These are phyloP conservation scores for Gentiana straminea DNA, from an alignment of 257 asterid genomes.

Conservation along the genomic window DNA sequence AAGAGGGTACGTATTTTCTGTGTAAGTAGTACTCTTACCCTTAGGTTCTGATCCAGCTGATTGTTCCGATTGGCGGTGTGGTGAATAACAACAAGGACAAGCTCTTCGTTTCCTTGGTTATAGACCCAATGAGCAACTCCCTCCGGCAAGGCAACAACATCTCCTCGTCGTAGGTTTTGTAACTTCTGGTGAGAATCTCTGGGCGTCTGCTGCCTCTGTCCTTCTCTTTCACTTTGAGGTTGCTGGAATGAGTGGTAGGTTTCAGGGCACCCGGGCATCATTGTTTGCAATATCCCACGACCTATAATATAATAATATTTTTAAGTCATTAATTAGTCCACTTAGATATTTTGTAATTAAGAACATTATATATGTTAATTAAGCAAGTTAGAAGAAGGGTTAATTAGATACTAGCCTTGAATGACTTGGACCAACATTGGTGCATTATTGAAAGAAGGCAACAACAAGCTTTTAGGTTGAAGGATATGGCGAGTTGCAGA, in stretches of 20 bases:
- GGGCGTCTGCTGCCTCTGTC: not conserved
- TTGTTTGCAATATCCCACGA: slow-evolving; percentile 7
- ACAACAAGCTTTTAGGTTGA: slow-evolving; percentile 7
- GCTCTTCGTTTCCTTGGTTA: slow-evolving; percentile 33
- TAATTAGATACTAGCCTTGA: slow-evolving; percentile 4
- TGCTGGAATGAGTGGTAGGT: slow-evolving; percentile 10
- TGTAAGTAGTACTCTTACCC: slow-evolving; percentile 20
- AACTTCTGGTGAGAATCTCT: slow-evolving; percentile 45
- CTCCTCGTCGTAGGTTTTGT: slow-evolving; percentile 30
- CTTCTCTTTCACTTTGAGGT: not conserved
- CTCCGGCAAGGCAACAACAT: slow-evolving; percentile 40
- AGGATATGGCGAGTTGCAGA: slow-evolving; percentile 9
- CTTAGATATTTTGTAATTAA: no score
- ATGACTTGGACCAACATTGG: slow-evolving; percentile 3
- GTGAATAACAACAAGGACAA: slow-evolving; percentile 40
- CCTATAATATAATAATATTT: not conserved
- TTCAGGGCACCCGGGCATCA: slow-evolving; percentile 17
- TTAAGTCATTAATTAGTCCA: no score
- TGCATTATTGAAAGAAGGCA: slow-evolving; percentile 15
- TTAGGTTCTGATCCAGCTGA: slow-evolving; percentile 47
- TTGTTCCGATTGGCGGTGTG: slow-evolving; percentile 39
- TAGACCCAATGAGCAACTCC: slow-evolving; percentile 46
- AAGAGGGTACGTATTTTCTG: not conserved
- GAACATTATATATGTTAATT: no score
- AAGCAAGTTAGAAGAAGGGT: not conserved